Evolutionary conservation across 2,329 filamentous ascomycete species (phyloP).

Genomic region (Pseudocercospora fijiensis): DNA sequence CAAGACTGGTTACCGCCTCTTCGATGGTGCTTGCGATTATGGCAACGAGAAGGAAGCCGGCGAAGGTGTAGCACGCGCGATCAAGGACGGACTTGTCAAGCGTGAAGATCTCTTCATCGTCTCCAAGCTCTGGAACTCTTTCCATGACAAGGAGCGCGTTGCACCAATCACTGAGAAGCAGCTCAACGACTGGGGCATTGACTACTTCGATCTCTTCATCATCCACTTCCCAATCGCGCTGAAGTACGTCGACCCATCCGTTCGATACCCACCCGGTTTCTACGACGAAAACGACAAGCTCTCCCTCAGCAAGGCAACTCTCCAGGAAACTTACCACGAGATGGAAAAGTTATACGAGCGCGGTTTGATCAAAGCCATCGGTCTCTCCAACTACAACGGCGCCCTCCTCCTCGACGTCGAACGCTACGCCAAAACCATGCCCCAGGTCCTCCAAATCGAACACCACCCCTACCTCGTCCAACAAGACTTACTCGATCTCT

Average conservation of each 20-base stretch:
- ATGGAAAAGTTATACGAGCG: conserved; percentile 73
- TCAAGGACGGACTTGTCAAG: conserved; percentile 77
- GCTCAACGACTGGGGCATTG: conserved; percentile 77
- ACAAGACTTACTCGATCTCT: conserved; percentile 66
- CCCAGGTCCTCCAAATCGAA: conserved; percentile 81
- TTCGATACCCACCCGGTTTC: conserved; percentile 80
- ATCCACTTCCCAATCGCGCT: conserved; percentile 81
- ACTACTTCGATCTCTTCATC: conserved; percentile 87
- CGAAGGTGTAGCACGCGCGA: conserved; percentile 73
- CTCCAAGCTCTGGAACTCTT: conserved; percentile 83
- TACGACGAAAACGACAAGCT: conserved; percentile 62
- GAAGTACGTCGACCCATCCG: conserved; percentile 77
- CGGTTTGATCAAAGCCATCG: conserved; percentile 70
- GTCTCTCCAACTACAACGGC: conserved; percentile 79
- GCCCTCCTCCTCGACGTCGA: conserved; percentile 76
- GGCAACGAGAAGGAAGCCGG: conserved; percentile 79
- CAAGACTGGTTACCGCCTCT: conserved; percentile 60
- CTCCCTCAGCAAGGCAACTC: conserved; percentile 66
- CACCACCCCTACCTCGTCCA: conserved; percentile 88
- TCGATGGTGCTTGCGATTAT: conserved; percentile 69
- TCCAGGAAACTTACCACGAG: conserved; percentile 78
- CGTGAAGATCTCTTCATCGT: conserved; percentile 88
- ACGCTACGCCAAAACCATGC: conserved; percentile 70
- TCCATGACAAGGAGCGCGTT: conserved; percentile 77
- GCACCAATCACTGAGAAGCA: conserved; percentile 73